Base-by-base conservation (phyloP, 1,284 basidiomycete species). In the Trichosporon sp. region DNA sequence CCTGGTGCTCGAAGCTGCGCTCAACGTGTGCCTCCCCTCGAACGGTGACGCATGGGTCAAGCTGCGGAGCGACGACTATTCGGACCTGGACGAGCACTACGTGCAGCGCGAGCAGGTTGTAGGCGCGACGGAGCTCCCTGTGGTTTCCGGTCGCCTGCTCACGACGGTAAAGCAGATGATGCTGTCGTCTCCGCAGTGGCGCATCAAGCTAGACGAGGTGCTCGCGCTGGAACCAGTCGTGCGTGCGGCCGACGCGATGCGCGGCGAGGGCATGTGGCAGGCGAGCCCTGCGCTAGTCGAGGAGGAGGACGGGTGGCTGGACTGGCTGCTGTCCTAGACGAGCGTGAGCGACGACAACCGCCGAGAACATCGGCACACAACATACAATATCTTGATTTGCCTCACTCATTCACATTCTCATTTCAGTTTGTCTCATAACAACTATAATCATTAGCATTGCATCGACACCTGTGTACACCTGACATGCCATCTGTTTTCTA, bases 21-120 rank as follows among this genome's bases (percentile, higher is more conserved):
- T 93, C 76, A 98, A 98, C 82, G 93, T 98, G 74, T 89, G 96
- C 68, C 90, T 99, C 54, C 96, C 96, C 81, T 93, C 95, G 84
- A 96, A 82, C 64, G 84, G 84, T 54, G 93, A 96, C 75, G 89
- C 91, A 1, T 99, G 97, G 96, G 92, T 97, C 78, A 91, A 92
- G 79, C 88, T 99, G 61, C 91, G 96, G 65, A 89, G 89, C 73
- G 92, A 97, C 81, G 93, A 99, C 84, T 94, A 97, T 79, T 90
- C 90, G 69, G 94, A 96, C 80, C 89, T 97, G 56, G 90, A 92
- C 78, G 84, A 83, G 67, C 82, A 83, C 67, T 82, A 81, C 66
- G 65, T 71, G 12, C 67, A 75, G n/a, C 74, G 78, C 6, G 73
- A 71, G 4, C 54, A 65, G 21, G 56, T 70, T 1, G 2, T 66